Conservation (phyloP, 805 yeast species). For the Ogataea pini region DNA sequence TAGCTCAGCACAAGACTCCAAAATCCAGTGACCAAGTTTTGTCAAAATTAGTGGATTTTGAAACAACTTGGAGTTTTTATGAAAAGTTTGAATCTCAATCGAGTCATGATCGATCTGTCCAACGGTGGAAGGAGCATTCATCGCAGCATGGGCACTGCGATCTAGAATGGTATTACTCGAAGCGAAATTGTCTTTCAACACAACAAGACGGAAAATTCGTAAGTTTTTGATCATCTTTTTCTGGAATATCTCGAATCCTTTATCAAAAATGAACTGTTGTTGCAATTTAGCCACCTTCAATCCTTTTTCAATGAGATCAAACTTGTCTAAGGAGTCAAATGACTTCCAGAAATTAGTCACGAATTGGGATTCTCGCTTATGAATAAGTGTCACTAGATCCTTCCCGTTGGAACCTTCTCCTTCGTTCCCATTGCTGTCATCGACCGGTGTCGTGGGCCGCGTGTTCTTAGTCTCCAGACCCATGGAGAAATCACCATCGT, state of each 20-base stretch:
- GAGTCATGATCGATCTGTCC: constrained; percentile 29
- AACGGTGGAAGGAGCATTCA: constrained; percentile 9
- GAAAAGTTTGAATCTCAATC: constrained; percentile 34
- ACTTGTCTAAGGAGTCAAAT: constrained; percentile 52
- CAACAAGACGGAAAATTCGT: constrained; percentile 80
- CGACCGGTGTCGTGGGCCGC: constrained; percentile 22
- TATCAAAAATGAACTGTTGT: constrained; percentile 80
- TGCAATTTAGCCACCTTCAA: constrained; percentile 78
- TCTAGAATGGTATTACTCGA: constrained; percentile 19
- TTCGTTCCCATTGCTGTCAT: constrained; percentile 27
- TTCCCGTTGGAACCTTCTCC: constrained; percentile 29
- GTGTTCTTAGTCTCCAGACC: constrained; percentile 11
- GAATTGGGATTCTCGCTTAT: constrained; percentile 35
- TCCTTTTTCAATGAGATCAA: constrained; percentile 64
- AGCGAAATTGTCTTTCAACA: constrained; percentile 67
- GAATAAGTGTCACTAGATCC: constrained; percentile 29
- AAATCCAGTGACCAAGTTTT: constrained; percentile 85
- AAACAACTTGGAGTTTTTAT: constrained; percentile 74
- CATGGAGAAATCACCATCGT: constrained; percentile 42
- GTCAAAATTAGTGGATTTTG: constrained; percentile 83
- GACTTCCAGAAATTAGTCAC: constrained; percentile 54
- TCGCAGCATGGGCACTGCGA: constrained; percentile 3
- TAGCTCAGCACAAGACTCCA: constrained; percentile 84
- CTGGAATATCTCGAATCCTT: constrained; percentile 89
- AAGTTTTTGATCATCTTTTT: constrained; percentile 77